These are phyloP conservation scores for Pseudogymnoascus verrucosus DNA, from an alignment of 2,329 filamentous ascomycete genomes.

Conservation along the genomic window DNA sequence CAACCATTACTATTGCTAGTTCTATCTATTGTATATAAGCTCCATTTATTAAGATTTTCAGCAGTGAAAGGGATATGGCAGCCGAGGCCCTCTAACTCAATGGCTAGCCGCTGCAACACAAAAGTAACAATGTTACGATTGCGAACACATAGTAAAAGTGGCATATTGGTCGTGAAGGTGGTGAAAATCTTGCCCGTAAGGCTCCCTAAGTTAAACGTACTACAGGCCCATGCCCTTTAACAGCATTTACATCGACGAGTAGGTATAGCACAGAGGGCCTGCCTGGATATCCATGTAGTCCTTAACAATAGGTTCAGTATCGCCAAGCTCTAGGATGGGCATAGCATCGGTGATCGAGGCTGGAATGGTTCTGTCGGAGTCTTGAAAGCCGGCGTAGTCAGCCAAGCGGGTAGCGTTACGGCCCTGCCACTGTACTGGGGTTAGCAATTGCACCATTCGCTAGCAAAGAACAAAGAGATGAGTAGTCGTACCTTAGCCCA, in stretches of 20 bases:
- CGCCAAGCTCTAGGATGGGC: not conserved
- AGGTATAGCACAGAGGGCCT: conserved; percentile 13
- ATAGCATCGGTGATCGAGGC: not conserved
- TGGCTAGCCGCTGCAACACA: too few species aligned
- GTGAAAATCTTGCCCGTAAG: not conserved
- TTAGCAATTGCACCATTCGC: not conserved
- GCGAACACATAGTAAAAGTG: too few species aligned
- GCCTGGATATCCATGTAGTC: conserved; percentile 9
- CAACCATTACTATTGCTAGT: too few species aligned
- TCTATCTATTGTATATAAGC: too few species aligned
- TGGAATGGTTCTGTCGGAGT: not conserved
- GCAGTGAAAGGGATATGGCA: too few species aligned
- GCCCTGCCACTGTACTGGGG: not conserved
- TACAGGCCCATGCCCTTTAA: not conserved
- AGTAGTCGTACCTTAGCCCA: not conserved
- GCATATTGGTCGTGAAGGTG: too few species aligned
- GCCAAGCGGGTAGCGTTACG: not conserved
- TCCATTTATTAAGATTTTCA: too few species aligned
- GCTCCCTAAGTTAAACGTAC: not conserved
- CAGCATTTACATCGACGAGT: conserved; percentile 11
- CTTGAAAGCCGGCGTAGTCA: not conserved
- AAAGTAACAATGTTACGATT: too few species aligned
- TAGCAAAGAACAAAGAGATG: not conserved
- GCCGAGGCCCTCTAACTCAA: too few species aligned
- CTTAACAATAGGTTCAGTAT: not conserved